Conservation (phyloP, 352 stramenopile species). For the Globisporangium perplexum region DNA sequence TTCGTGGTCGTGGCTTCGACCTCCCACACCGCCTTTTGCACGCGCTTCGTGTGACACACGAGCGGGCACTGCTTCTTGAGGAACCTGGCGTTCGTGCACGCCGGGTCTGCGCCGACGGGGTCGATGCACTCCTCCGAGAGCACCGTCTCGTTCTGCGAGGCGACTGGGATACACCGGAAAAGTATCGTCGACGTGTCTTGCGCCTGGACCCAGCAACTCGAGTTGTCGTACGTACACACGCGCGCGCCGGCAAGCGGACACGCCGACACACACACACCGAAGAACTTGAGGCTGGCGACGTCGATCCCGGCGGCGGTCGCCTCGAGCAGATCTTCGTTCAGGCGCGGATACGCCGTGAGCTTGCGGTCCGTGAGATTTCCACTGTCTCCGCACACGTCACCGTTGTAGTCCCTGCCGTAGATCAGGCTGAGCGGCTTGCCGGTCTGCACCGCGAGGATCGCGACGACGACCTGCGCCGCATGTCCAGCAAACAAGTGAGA, state of each 20-base stretch:
- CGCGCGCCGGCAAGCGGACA: slow-evolving; percentile 46
- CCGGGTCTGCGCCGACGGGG: slow-evolving; percentile 41
- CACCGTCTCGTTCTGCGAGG: slow-evolving; percentile 55
- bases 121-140: slow-evolving; percentile 57
- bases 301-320: slow-evolving; percentile 30
- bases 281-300: slow-evolving; percentile 60
- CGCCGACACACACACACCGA: slow-evolving; percentile 62
- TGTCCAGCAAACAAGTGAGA: neutral
- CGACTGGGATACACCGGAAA: slow-evolving; percentile 74
- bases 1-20: slow-evolving; percentile 49
- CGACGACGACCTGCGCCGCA: slow-evolving; percentile 38
- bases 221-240: slow-evolving; percentile 66
- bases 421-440: slow-evolving; percentile 71
- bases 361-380: slow-evolving; percentile 23
- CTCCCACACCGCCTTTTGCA: slow-evolving; percentile 60
- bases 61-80: slow-evolving; percentile 25
- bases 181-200: slow-evolving; percentile 49
- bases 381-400: slow-evolving; percentile 63
- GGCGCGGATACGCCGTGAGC: slow-evolving; percentile 73
- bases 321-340: slow-evolving; percentile 73
- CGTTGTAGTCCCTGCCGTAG: slow-evolving; percentile 81
- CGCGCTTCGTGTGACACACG: slow-evolving; percentile 60
- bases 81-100: slow-evolving; percentile 38
- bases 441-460: slow-evolving; percentile 52
- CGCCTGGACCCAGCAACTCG: slow-evolving; percentile 56